These are phyloP conservation scores for Phytopythium helicoides DNA, from an alignment of 352 stramenopile species.

Conservation along the genomic window DNA sequence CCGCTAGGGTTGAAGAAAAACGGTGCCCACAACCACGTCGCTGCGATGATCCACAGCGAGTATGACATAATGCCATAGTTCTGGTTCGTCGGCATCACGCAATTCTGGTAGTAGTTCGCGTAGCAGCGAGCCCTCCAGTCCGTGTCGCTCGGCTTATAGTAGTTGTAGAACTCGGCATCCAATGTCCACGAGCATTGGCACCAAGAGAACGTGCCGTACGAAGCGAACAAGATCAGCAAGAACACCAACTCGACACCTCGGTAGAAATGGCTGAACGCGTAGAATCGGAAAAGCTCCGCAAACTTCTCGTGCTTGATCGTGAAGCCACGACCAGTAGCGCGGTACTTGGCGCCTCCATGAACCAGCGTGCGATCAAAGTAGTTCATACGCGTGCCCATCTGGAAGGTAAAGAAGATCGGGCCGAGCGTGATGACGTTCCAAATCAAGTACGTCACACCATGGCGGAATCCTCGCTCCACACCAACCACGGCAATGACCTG, in stretches of 20 bases:
- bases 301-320: slow-evolving; percentile 98
- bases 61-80: slow-evolving; percentile 98
- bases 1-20: slow-evolving; percentile 97
- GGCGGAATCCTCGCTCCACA: slow-evolving; percentile 95
- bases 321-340: slow-evolving; percentile 97
- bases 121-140: slow-evolving; percentile 83
- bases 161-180: slow-evolving; percentile 72
- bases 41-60: slow-evolving; percentile 94
- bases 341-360: slow-evolving; percentile 97
- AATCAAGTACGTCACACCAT: slow-evolving; percentile 90
- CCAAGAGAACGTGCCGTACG: slow-evolving; percentile 94
- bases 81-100: slow-evolving; percentile 93
- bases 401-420: slow-evolving; percentile 99
- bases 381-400: slow-evolving; percentile 98
- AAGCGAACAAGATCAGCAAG: slow-evolving; percentile 73
- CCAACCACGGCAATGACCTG: slow-evolving; percentile 96
- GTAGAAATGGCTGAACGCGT: slow-evolving; percentile 98
- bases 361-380: slow-evolving; percentile 99
- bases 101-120: slow-evolving; percentile 82
- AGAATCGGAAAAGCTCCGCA: slow-evolving; percentile 97
- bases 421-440: slow-evolving; percentile 96
- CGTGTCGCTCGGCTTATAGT: slow-evolving; percentile 61
- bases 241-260: slow-evolving; percentile 94
- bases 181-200: slow-evolving; percentile 84
- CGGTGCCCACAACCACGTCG: slow-evolving; percentile 82